Evolutionary conservation across 441 rosid genomes (phyloP).

Genomic region (Syzygium syzygioides): DNA sequence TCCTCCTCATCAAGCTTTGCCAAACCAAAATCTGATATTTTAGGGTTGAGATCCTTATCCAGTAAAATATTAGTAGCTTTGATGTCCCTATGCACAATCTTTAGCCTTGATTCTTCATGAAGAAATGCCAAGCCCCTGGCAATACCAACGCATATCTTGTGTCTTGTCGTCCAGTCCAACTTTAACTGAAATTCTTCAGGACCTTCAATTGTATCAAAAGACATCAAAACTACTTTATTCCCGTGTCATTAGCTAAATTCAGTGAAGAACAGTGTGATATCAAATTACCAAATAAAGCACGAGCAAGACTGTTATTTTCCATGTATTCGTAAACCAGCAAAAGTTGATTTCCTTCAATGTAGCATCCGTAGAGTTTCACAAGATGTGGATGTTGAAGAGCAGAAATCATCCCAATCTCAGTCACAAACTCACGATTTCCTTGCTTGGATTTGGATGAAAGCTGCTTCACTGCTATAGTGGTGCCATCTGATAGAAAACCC

Average conservation of each 20-base stretch:
- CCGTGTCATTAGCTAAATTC: background rate
- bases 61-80: too few species aligned
- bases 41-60: too few species aligned
- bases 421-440: conserved; percentile 10
- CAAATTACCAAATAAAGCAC: background rate
- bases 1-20: too few species aligned
- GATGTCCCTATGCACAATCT: too few species aligned
- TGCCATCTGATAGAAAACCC: conserved; percentile 2
- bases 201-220: background rate
- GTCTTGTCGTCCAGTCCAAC: too few species aligned
- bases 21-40: too few species aligned
- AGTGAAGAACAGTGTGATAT: background rate
- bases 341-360: background rate
- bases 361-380: conserved; percentile 5
- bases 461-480: conserved; percentile 1
- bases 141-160: too few species aligned
- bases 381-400: conserved; percentile 8
- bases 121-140: too few species aligned
- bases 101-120: too few species aligned
- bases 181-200: too few species aligned
- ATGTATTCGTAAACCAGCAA: background rate
- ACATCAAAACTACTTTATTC: background rate
- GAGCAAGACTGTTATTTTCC: conserved; percentile 5
- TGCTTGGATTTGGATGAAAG: background rate
- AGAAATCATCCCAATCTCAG: conserved; percentile 4